Conservation (phyloP, 2,329 filamentous ascomycete genomes). For the Periconia digitata region DNA sequence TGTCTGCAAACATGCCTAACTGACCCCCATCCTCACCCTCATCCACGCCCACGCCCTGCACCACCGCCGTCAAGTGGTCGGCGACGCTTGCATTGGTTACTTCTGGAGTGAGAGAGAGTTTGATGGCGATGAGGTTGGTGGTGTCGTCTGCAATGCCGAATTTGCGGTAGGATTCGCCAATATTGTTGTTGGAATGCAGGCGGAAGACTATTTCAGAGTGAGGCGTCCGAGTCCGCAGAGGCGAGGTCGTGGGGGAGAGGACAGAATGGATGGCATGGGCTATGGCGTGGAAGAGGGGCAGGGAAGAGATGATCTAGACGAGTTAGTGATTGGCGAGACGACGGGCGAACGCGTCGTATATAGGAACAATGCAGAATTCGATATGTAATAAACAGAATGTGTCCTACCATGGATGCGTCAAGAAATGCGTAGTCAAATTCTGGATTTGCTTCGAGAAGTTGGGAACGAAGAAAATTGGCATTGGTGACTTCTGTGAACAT, state of each 20-base stretch:
- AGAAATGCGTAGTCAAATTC: conserved; percentile 93
- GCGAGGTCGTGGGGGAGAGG: conserved; percentile 56
- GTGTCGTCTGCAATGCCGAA: conserved; percentile 78
- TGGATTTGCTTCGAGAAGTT: conserved; percentile 80
- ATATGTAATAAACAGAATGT: conserved; percentile 45
- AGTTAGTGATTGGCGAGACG: not conserved
- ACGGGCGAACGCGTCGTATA: conserved; percentile 48
- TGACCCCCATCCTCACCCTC: conserved; percentile 21
- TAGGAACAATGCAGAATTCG: conserved; percentile 62
- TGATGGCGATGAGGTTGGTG: conserved; percentile 75
- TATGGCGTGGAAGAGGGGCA: conserved; percentile 73
- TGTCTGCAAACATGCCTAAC: conserved; percentile 55
- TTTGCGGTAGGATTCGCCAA: conserved; percentile 85
- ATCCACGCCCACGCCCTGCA: conserved; percentile 27
- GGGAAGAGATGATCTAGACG: conserved; percentile 66
- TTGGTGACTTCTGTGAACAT: conserved; percentile 79
- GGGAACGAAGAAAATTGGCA: conserved; percentile 73
- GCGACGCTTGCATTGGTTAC: conserved; percentile 29
- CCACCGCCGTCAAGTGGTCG: conserved; percentile 24
- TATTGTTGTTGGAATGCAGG: conserved; percentile 83
- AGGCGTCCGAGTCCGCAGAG: conserved; percentile 72
- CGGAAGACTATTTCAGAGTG: conserved; percentile 86
- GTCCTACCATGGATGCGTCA: conserved; percentile 69
- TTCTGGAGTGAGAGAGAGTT: conserved; percentile 57
- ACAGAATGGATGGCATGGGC: conserved; percentile 75